Base-by-base conservation (phyloP, 495 filamentous ascomycete genomes). In the Apodospora peruviana region DNA sequence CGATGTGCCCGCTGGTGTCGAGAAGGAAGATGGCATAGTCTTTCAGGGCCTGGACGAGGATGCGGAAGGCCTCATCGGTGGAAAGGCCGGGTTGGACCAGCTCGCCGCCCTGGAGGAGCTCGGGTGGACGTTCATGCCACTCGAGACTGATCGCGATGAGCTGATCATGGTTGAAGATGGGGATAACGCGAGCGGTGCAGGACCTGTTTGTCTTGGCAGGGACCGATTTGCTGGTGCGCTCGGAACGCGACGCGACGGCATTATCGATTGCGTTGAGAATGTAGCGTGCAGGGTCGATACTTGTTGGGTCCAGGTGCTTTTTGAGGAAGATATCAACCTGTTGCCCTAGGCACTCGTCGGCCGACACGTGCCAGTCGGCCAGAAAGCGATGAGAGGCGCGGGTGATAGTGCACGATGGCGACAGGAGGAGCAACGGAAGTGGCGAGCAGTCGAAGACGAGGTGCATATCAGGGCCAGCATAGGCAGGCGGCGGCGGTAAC, bases 1-100 rank as follows among this genome's bases (percentile, higher is more conserved):
- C 72, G 20, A 85, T 76, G 47, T 74, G 54, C 21, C 82, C 82
- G 7, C 65, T 61, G 0, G 77, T 74, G 46, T 85, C 80, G 27
- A 85, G 68, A 60, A 85, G 79, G 55, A 84, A 85, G 48, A 85
- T 85, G 39, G 80, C 82, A 52, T 84, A 85, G 50, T 84, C 81
- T 55, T 80, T 81, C 48, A 84, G 78, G 0, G 76, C 77, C 48
- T 84, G 73, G n/a, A 85, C 68, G 7, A 85, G 64, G 35, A 81
- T 73, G n/a, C 73, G 76, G 53, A 82, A 81, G 0, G 78, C 80
- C 56, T 84, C 80, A 48, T 82, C 62, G 27, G 53, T 62, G 5
- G 67, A 60, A 0, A 69, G 57, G 24, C 62, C 58, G 2, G 53
- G 78, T 27, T 74, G 56, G 50, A 72, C 71, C 0, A 68, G 47